These are phyloP conservation scores for Colletotrichum sidae DNA, from an alignment of 2,329 filamentous ascomycete genomes.

Conservation along the genomic window DNA sequence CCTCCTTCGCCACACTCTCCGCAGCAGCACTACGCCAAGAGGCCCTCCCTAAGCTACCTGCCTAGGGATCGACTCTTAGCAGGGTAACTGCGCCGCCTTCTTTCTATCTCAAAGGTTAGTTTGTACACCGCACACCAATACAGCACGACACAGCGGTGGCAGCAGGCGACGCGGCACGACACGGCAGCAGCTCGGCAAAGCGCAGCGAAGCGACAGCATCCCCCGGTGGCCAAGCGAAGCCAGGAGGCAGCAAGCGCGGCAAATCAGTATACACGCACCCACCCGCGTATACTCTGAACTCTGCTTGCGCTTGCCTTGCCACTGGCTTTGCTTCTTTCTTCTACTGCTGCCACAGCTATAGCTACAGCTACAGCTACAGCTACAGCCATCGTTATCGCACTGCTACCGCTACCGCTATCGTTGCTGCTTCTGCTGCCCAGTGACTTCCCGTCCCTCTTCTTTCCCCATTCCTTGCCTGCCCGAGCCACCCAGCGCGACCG, in stretches of 20 bases:
- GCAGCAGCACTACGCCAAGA: slow-evolving; percentile 22
- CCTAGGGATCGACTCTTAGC: slow-evolving; percentile 19
- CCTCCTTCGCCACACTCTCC: slow-evolving; percentile 30
- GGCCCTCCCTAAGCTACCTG: not conserved
- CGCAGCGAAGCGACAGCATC: not conserved
- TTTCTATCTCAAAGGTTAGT: slow-evolving; percentile 26
- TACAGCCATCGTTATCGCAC: too few relatives aligned
- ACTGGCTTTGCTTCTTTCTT: too few relatives aligned
- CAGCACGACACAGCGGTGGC: slow-evolving; percentile 3
- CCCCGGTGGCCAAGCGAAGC: too few relatives aligned
- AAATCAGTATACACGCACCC: too few relatives aligned
- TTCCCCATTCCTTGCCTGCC: slow-evolving; percentile 7
- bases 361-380: too few relatives aligned
- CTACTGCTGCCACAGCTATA: too few relatives aligned
- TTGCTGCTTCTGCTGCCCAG: slow-evolving; percentile 8
- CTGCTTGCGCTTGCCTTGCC: too few relatives aligned
- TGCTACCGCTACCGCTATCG: too few relatives aligned
- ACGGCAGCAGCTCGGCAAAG: not conserved
- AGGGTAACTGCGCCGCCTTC: slow-evolving; percentile 27
- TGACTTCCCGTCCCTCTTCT: slow-evolving; percentile 6
- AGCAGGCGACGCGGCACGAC: slow-evolving; percentile 13
- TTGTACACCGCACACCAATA: slow-evolving; percentile 11
- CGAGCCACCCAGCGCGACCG: slow-evolving; percentile 10
- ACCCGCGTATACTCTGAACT: too few relatives aligned
- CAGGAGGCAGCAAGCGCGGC: too few relatives aligned